Evolutionary conservation across 1,139 yeast genomes (phyloP), one percentile per base, ranked within the genome.

Genomic region (Yamadazyma friedrichii): DNA sequence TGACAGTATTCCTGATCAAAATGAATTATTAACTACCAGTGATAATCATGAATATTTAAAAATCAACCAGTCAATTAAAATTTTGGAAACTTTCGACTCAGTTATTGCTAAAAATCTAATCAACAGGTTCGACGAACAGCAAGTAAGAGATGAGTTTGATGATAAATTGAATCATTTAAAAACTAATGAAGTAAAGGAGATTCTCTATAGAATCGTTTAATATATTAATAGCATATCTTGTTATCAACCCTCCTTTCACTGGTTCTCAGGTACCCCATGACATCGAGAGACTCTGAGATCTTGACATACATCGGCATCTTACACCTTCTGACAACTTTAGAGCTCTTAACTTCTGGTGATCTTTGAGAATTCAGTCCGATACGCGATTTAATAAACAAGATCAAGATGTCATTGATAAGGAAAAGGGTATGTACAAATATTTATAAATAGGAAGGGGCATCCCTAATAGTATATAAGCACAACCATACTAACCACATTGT

Each of bases 1-100:
- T 41, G 57, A 49, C 17, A 40, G 34, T 10, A 6, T 6, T 8
- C 12, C 28, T 4, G 13, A 27, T 27, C 8, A 9, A 25, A 25
- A 25, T 25, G 39, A 35, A 3, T 47, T 46, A 2, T 55, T 49
- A 40, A 50, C 64, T 11, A 66, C 66, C 33, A 49, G 49, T 58
- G 31, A 54, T 53, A 55, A 71, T 45, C 53, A 52, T 31, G 64
- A 61, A 12, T 66, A 50, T 44, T 53, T 55, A 26, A 59, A 57
- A 49, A 61, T 66, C 37, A 46, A 41, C 27, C 76, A 66, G 56
- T 66, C 73, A 2, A 54, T 69, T n/a, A 73, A 74, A 41, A 54
- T 74, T n/a, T 53, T 79, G 40, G 16, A 28, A 6, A 38, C 26
- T 15, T 42, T 39, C n/a, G 65, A 62, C 38, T 42, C 51, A 0